A percentile compares a stretch with the other conserved stretches of the same genome.
Conservation (phyloP, 2,329 filamentous ascomycete species). For the Phaeosphaeriaceae sp. region DNA sequence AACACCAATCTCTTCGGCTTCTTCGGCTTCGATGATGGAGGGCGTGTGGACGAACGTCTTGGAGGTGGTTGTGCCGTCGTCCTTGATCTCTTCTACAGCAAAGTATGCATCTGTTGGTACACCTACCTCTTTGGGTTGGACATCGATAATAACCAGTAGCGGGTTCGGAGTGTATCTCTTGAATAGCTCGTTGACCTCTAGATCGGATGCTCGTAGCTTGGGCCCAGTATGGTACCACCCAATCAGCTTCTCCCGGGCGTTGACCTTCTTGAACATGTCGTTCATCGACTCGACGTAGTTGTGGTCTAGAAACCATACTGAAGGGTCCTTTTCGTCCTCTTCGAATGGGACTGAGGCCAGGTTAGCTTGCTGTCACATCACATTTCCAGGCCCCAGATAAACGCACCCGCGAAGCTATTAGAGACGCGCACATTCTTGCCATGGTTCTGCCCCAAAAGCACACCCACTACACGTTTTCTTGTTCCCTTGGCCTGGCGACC, state of each 20-base stretch:
- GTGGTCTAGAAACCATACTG: conserved; percentile 99
- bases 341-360: conserved; percentile 82
- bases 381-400: conserved; percentile 11
- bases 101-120: conserved; percentile 99
- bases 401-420: conserved; percentile 95
- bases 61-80: conserved; percentile 95
- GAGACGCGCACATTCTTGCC: conserved; percentile 96
- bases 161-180: conserved; percentile 98
- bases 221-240: conserved; percentile 99
- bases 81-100: conserved; percentile 98
- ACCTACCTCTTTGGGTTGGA: conserved; percentile 96
- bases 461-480: conserved; percentile 88
- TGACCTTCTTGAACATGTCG: conserved; percentile 99
- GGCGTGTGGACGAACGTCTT: conserved; percentile 99
- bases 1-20: conserved; percentile 98
- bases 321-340: conserved; percentile 97
- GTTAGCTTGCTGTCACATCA: conserved; percentile 28
- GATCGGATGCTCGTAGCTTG: conserved; percentile 92
- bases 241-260: conserved; percentile 97
- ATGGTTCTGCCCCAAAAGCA: conserved; percentile 93
- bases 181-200: conserved; percentile 99
- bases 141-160: conserved; percentile 95
- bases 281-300: conserved; percentile 99
- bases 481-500: conserved; percentile 91
- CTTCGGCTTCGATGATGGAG: conserved; percentile 97